Evolutionary conservation across 345 rosid species (phyloP).

Genomic region (Pelargonium nanum): DNA sequence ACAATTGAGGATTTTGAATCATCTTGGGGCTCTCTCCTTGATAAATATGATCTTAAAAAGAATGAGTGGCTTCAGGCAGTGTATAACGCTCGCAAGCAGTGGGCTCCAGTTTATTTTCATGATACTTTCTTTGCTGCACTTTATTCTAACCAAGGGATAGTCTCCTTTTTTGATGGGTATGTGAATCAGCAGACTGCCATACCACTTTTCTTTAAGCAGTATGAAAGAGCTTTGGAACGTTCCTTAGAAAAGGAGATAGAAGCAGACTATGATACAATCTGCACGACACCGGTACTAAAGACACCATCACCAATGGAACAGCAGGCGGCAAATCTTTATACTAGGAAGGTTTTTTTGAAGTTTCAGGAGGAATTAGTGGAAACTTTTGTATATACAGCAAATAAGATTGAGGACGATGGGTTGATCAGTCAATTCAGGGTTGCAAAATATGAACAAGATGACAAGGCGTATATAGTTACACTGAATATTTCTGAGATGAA

Average conservation of each 20-base stretch:
- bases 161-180: conserved; percentile 52
- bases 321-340: conserved; percentile 54
- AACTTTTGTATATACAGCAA: conserved; percentile 55
- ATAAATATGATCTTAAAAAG: conserved; percentile 35
- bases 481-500: conserved; percentile 34
- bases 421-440: conserved; percentile 37
- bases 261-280: conserved; percentile 51
- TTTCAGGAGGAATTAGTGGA: conserved; percentile 70
- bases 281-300: conserved; percentile 40
- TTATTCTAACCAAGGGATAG: conserved; percentile 44
- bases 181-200: conserved; percentile 53
- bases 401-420: conserved; percentile 47
- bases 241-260: conserved; percentile 54
- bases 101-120: conserved; percentile 71
- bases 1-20: conserved; percentile 54
- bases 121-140: conserved; percentile 51
- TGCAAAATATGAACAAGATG: conserved; percentile 48
- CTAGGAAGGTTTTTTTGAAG: conserved; percentile 46
- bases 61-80: conserved; percentile 62
- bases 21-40: conserved; percentile 40
- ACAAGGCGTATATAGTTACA: conserved; percentile 44
- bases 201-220: conserved; percentile 46
- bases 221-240: conserved; percentile 49
- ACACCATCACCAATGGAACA: conserved; percentile 71
- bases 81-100: conserved; percentile 49